phyloP scores from a whole-genome alignment of 305 asterid species.

The Solanum hybrid region DNA sequence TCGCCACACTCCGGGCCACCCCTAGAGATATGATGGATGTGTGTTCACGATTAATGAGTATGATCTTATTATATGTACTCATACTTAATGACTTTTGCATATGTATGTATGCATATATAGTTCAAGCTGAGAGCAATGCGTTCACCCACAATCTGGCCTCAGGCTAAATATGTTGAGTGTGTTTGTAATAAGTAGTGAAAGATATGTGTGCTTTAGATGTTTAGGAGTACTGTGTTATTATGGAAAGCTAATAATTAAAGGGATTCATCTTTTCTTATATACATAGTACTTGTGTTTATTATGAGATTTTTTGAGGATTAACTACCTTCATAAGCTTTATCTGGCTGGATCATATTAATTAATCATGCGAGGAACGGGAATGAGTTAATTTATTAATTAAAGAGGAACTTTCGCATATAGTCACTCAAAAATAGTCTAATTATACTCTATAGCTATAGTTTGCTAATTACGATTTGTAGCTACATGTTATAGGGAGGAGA shows the following conservation, averaged over 20 bases:
- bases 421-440: no score
- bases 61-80: neutral
- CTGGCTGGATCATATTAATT: neutral
- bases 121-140: neutral
- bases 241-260: neutral
- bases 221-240: neutral
- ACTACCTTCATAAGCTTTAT: neutral
- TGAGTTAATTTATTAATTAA: neutral
- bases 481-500: no score
- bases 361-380: neutral
- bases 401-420: no score
- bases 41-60: neutral
- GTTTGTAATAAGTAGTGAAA: constrained; percentile 4
- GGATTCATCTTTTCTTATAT: neutral
- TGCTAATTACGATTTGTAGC: no score
- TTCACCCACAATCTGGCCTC: neutral
- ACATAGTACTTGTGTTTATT: neutral
- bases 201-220: neutral
- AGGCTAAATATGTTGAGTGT: constrained; percentile 16
- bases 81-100: neutral
- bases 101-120: neutral
- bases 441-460: no score
- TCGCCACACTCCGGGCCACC: constrained; percentile 55
- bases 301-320: neutral
- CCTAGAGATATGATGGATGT: neutral